Evolutionary conservation across 2,329 filamentous ascomycete genomes (phyloP), one percentile per base, ranked within the genome.

Genomic region (Penicillium hordei): DNA sequence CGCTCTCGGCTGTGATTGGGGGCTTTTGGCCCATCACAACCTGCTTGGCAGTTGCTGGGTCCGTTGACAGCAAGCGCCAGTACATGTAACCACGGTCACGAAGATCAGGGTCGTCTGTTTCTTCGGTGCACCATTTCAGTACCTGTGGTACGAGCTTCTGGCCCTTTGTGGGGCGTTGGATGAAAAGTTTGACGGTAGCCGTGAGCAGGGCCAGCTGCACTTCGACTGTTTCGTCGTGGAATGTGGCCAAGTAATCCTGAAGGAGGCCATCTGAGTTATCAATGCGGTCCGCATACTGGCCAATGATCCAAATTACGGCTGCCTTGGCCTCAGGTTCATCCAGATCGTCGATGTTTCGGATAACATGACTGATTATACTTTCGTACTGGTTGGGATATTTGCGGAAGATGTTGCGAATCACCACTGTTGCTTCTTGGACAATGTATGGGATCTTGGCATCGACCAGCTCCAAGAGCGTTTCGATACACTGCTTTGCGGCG

Each of bases 301-400:
- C 94, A 72, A 99, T 99, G 36, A 99, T 94, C 94, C 94, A 99
- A 44, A 99, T 94, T 87, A 99, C 96, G 58, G 94, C 94, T 1
- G 94, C 93, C 75, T 99, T 99, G 45, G 94, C 94, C 76, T 99
- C 94, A 2, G 94, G 93, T 74, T 99, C 94, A 73, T 99, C 94
- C 48, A 99, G 81, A 4, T 93, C 96, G 76, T 99, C 94, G 25
- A 99, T 85, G 68, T 99, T 93, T 73, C 97, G 92, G 77, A 95
- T 97, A 0, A 99, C 83, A 1, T 93, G 95, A 50, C 90, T 89
- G 70, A 99, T 99, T 74, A 99, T 97, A 60, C 90, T 93, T 76
- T 99, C 94, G 76, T 99, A 99, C 73, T 97, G 91, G 73, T 99
- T 97, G 9, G 94, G 94, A 70, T 99, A 99, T 78, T 97, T 97